Evolutionary conservation across 768 basidiomycete genomes (phyloP), one percentile per base, ranked within the genome.

Genomic region (Pisolithus marmoratus): DNA sequence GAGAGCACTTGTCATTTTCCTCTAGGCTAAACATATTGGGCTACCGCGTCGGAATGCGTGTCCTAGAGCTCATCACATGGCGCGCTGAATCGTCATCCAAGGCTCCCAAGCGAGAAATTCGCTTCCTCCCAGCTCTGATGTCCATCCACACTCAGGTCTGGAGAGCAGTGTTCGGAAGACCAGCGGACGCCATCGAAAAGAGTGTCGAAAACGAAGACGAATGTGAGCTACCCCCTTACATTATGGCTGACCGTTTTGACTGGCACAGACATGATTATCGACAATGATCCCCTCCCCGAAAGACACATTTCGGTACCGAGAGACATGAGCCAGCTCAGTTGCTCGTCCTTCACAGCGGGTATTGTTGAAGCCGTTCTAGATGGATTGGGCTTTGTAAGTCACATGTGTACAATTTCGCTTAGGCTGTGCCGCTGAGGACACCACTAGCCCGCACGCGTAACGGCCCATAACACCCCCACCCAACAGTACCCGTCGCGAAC

Each of bases 361-460:
- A 85, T 99, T 46, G 95, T 99, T 12, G 96, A 99, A 70, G 96
- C 94, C 9, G 91, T 95, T 15, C 75, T 97, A 56, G 94, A 97
- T 65, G 94, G 93, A 1, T 75, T 95, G 23, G 90, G 92, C 53
- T 93, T 98, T 60, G 94, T 96, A 64, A 63, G 92, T 82, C 24
- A n/a, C 5, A 50, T 8, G 44, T 34, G 27, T 8, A 44, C 36
- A 26, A 19, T 41, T 17, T 31, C 43, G 57, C 45, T 48, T 8
- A 26, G 14, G 40, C 26, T 52, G 12, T 27, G 38, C 56, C 7
- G 46, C 59, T 59, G 55, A 57, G 41, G 55, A 12, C 26, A 46
- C 6, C 22, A 51, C 43, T 62, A 98, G 95, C 95, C 96, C 26
- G 93, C 95, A 8, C 79, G 95, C 59, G 96, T 98, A 26, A 98